phyloP scores from a whole-genome alignment of 768 basidiomycete species.

The Tricholomella constricta region DNA sequence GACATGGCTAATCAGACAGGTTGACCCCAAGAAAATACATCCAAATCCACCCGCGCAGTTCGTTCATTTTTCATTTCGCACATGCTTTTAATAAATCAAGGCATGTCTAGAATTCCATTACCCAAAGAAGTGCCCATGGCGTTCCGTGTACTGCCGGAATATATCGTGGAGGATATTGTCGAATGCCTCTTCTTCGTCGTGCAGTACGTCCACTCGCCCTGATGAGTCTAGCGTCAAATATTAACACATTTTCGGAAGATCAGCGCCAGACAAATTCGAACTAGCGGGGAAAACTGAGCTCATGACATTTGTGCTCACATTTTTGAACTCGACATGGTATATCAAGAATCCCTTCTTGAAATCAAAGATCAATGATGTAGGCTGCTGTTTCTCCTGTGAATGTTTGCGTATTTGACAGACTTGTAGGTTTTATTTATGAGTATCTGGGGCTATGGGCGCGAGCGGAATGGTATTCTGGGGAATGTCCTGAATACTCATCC shows the following conservation, averaged over 20 bases:
- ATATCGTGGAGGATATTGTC: constrained; percentile 90
- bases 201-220: constrained; percentile 50
- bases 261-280: constrained; percentile 79
- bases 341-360: constrained; percentile 99
- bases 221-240: not conserved
- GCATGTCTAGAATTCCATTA: constrained; percentile 71
- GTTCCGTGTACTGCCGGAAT: constrained; percentile 91
- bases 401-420: not conserved
- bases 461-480: constrained; percentile 74
- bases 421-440: constrained; percentile 73
- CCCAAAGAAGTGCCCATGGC: constrained; percentile 81
- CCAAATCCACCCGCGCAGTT: constrained; percentile 71
- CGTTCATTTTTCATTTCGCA: constrained; percentile 26
- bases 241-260: constrained; percentile 33
- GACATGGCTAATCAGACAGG: constrained; percentile 90
- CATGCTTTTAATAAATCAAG: not conserved
- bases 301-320: constrained; percentile 85
- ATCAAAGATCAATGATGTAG: constrained; percentile 91
- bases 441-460: constrained; percentile 65
- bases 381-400: constrained; percentile 18
- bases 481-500: constrained; percentile 83
- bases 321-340: constrained; percentile 93
- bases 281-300: constrained; percentile 84
- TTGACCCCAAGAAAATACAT: constrained; percentile 78
- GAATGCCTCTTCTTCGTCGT: constrained; percentile 86